Conservation (phyloP, 805 yeast genomes). For the Candida argentea region DNA sequence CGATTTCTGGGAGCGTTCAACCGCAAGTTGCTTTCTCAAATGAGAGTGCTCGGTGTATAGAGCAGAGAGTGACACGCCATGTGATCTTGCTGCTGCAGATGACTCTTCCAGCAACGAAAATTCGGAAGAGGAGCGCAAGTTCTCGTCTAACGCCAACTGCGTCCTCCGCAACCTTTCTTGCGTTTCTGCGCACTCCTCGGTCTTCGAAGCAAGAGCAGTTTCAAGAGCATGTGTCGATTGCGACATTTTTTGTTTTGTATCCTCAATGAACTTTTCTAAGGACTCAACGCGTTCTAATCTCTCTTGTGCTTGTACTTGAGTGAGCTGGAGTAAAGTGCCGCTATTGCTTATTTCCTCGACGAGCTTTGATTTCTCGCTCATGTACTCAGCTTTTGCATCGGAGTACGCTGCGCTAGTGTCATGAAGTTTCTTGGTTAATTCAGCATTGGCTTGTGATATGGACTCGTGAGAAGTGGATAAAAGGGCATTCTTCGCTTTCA, state of each 20-base stretch:
- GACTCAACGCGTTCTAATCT: constrained; percentile 41
- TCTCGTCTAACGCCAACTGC: constrained; percentile 31
- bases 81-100: constrained; percentile 39
- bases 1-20: constrained; percentile 64
- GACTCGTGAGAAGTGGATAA: constrained; percentile 24
- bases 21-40: constrained; percentile 53
- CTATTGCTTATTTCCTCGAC: constrained; percentile 37
- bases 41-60: constrained; percentile 54
- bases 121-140: constrained; percentile 27
- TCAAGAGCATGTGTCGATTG: constrained; percentile 24
- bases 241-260: constrained; percentile 28
- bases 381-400: constrained; percentile 14
- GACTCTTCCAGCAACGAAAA: constrained; percentile 43
- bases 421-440: constrained; percentile 34
- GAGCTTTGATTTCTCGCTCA: constrained; percentile 38
- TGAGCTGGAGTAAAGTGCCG: constrained; percentile 47
- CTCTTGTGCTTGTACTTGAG: constrained; percentile 44
- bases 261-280: constrained; percentile 39
- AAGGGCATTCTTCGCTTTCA: constrained; percentile 16
- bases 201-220: constrained; percentile 20
- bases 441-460: constrained; percentile 35
- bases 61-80: constrained; percentile 54
- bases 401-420: constrained; percentile 10
- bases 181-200: constrained; percentile 26
- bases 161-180: constrained; percentile 29